These are phyloP conservation scores for Aegilops longissima DNA, from an alignment of 176 grass and related monocot species.

Conservation along the genomic window DNA sequence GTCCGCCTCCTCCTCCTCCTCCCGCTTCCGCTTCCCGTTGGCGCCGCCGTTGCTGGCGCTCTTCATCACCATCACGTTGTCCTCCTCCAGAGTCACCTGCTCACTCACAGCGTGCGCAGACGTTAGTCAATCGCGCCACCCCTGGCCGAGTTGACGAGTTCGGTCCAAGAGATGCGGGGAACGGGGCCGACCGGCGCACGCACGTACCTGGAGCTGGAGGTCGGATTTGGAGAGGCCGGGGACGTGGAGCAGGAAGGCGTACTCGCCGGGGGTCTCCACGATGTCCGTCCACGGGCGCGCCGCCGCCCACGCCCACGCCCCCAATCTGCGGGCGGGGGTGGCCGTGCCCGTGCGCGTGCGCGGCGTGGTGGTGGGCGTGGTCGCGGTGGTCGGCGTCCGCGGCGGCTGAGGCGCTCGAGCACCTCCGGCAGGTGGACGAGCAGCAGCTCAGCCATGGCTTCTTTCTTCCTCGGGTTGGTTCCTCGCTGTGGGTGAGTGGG, in stretches of 20 bases:
- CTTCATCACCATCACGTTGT: constrained; percentile 62
- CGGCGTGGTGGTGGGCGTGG: background rate
- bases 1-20: constrained; percentile 59
- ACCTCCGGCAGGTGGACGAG: constrained; percentile 79
- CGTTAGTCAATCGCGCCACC: background rate
- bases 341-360: background rate
- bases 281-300: constrained; percentile 64
- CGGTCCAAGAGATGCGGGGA: background rate
- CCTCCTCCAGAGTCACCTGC: constrained; percentile 90
- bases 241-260: constrained; percentile 77
- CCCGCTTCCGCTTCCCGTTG: constrained; percentile 46
- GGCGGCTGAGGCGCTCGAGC: constrained; percentile 60
- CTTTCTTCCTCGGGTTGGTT: background rate
- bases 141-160: no score
- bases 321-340: background rate
- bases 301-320: background rate
- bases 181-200: no score
- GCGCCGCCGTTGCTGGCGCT: constrained; percentile 11
- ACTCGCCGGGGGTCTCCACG: constrained; percentile 65
- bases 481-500: background rate
- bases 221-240: constrained; percentile 82
- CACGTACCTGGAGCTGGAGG: constrained; percentile 37
- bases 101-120: no score
- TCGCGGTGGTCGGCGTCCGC: background rate
- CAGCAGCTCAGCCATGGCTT: constrained; percentile 54